Conservation (phyloP, 176 grass and related monocot species). For the Puccinellia tenuiflora region DNA sequence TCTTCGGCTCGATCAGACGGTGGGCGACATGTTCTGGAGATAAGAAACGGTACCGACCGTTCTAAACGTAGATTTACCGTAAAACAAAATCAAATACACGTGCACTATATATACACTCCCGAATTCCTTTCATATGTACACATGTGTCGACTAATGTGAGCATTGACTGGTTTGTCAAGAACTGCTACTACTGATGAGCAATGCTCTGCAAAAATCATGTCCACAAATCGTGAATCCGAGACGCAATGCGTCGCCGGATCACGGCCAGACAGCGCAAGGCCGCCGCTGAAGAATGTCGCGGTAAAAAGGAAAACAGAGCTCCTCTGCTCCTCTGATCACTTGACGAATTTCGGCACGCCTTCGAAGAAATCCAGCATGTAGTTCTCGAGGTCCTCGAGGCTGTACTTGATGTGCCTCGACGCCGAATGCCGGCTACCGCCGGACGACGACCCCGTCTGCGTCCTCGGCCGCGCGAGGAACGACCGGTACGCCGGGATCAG, state of each 20-base stretch:
- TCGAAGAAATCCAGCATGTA: constrained; percentile 89
- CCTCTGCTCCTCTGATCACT: constrained; percentile 12
- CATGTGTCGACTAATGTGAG: not conserved
- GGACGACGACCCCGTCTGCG: constrained; percentile 26
- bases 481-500: constrained; percentile 77
- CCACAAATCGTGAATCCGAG: not conserved
- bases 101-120: not conserved
- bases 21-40: too few relatives aligned
- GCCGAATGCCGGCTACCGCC: constrained; percentile 32
- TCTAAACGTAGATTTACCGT: too few relatives aligned
- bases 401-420: constrained; percentile 69
- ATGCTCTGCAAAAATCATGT: not conserved
- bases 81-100: too few relatives aligned
- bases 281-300: not conserved
- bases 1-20: too few relatives aligned
- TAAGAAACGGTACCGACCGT: too few relatives aligned
- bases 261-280: not conserved
- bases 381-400: constrained; percentile 71
- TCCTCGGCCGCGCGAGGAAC: constrained; percentile 52
- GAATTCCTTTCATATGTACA: constrained; percentile 5
- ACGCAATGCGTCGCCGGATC: not conserved
- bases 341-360: constrained; percentile 44
- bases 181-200: not conserved
- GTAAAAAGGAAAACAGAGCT: not conserved
- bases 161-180: not conserved